These are phyloP conservation scores for Cyberlindnera mycetangii DNA, from an alignment of 805 yeast species.

Conservation along the genomic window DNA sequence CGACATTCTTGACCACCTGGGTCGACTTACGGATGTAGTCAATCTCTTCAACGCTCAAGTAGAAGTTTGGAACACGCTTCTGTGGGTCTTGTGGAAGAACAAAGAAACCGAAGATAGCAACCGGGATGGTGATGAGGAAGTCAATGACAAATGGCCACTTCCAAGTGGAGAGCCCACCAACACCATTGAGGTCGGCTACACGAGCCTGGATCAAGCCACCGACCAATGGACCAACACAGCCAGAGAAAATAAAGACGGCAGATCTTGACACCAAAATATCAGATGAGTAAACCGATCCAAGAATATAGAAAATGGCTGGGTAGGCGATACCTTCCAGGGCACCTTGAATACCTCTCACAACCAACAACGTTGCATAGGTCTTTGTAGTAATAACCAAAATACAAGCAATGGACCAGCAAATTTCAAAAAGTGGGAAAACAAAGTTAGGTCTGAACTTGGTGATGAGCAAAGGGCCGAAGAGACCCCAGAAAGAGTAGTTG, in stretches of 20 bases:
- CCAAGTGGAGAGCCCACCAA: conserved; percentile 33
- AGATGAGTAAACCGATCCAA: conserved; percentile 17
- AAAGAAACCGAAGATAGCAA: conserved; percentile 47
- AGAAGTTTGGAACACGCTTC: conserved; percentile 16
- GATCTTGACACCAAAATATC: conserved; percentile 18
- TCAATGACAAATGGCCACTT: conserved; percentile 43
- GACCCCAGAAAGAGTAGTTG: conserved; percentile 11
- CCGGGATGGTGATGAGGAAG: conserved; percentile 44
- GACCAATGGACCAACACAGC: conserved; percentile 16
- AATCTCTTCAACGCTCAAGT: conserved; percentile 18
- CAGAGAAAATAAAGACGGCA: conserved; percentile 16
- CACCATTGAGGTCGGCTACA: conserved; percentile 35
- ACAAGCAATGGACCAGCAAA: conserved; percentile 14
- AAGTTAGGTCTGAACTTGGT: conserved; percentile 9
- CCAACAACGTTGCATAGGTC: conserved; percentile 8
- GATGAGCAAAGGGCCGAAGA: conserved; percentile 11
- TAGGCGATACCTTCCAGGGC: conserved; percentile 18
- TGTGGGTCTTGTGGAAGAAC: conserved; percentile 41
- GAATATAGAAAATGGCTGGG: conserved; percentile 18
- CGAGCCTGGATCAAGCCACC: conserved; percentile 44
- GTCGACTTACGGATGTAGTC: conserved; percentile 13
- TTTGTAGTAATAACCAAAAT: conserved; percentile 11
- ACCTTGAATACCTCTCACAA: conserved; percentile 13
- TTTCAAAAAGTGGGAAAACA: conserved; percentile 12
- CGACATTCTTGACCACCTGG: conserved; percentile 18